Conservation (phyloP, 2,329 filamentous ascomycete genomes). For the Colletotrichum godetiae region DNA sequence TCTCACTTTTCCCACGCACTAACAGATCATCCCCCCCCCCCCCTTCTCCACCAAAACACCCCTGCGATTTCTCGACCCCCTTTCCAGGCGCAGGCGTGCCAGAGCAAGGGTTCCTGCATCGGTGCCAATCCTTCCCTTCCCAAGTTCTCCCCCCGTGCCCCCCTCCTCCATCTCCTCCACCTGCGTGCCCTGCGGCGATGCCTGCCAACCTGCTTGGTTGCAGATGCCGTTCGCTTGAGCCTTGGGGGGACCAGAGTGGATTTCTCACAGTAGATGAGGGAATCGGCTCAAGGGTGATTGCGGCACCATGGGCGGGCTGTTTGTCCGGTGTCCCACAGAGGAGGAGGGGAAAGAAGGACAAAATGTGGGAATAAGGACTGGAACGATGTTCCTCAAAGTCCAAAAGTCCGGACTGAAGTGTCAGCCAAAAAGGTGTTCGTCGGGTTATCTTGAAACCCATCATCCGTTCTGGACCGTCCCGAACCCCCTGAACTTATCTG, state of each 20-base stretch:
- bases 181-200: background rate
- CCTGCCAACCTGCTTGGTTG: background rate
- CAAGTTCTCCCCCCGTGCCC: background rate
- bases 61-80: constrained; percentile 9
- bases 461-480: background rate
- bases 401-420: background rate
- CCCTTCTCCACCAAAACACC: background rate
- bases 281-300: background rate
- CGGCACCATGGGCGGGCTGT: background rate
- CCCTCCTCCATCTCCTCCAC: background rate
- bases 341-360: too few relatives aligned
- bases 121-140: background rate
- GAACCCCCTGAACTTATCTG: background rate
- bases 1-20: background rate
- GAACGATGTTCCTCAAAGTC: background rate
- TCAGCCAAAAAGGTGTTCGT: background rate
- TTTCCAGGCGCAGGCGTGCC: constrained; percentile 24
- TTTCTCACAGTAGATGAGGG: background rate
- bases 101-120: constrained; percentile 21
- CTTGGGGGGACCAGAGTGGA: background rate
- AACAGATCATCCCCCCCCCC: background rate
- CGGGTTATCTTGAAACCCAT: constrained; percentile 5
- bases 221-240: background rate
- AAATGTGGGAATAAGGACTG: background rate
- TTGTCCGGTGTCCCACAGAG: background rate